Evolutionary conservation across 352 stramenopile species (phyloP), one percentile per base, ranked within the genome.

Genomic region (Globisporangium camurandrum): DNA sequence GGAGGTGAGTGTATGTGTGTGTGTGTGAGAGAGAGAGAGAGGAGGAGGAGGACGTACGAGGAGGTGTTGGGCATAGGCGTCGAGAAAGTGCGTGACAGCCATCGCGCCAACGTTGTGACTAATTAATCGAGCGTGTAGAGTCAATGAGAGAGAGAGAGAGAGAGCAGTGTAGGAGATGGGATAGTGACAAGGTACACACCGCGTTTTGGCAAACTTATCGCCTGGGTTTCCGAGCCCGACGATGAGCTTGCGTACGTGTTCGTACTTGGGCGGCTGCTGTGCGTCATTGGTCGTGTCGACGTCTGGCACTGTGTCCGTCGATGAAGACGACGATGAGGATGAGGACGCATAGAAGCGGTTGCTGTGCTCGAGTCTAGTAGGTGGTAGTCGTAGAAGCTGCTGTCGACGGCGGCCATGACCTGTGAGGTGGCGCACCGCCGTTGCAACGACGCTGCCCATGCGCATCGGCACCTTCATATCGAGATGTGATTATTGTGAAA

Each of bases 181-280:
- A n/a, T n/a, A n/a, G n/a, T n/a, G n/a, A n/a, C n/a, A n/a, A 44
- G 26, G 19, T 17, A 37, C 57, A 11, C 53, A 90, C 82, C 82
- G 66, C 17, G 84, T 94, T 51, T 73, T 71, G n/a, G 58, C 63
- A 54, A 75, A 94, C 54, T 94, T 90, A 49, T 90, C 69, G 48
- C 81, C 79, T 7, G 84, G 81, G 50, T 94, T 94, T 30, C 84
- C 84, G 41, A 94, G 54, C n/a, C 84, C 84, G 3, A 94, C 84
- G 34, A 94, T 57, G 27, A 94, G 64, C 52, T 91, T 91, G 49
- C 80, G 80, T 40, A 88, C 71, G 45, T 86, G 59, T 24, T 86
- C 67, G 56, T 82, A 86, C 65, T 76, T 80, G 38, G 36, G 30
- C 14, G 53, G 37, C 19, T n/a, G n/a, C n/a, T 28, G 17, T 22